These are phyloP conservation scores for Cyberlindnera mycetangii DNA, from an alignment of 805 yeast genomes.

Conservation along the genomic window DNA sequence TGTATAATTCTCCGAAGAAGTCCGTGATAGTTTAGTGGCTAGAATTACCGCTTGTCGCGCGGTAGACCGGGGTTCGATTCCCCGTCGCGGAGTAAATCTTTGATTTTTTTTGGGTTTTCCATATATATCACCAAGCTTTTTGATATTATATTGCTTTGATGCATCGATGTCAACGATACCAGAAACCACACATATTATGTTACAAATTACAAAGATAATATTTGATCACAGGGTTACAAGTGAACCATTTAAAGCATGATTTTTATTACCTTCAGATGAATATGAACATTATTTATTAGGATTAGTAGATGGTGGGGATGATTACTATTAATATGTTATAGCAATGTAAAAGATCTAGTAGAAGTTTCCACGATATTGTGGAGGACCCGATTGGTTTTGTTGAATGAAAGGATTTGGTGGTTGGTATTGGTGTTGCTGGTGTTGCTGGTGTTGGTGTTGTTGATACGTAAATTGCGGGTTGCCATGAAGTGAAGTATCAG, in stretches of 20 bases:
- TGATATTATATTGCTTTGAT: neutral
- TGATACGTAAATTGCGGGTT: too few species aligned
- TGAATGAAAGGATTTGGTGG: neutral
- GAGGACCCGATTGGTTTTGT: neutral
- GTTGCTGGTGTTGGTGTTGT: neutral
- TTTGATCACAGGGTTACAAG: too few species aligned
- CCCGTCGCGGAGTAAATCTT: conserved; percentile 27
- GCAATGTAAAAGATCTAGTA: neutral
- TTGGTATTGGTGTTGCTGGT: neutral
- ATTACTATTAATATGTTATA: too few species aligned
- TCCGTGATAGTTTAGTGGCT: conserved; percentile 29
- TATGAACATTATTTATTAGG: too few species aligned
- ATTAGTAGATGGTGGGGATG: too few species aligned
- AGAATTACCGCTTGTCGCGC: conserved; percentile 29
- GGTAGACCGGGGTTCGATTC: conserved; percentile 29
- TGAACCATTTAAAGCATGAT: too few species aligned
- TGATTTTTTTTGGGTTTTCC: too few species aligned
- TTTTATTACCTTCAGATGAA: too few species aligned
- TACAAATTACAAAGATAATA: too few species aligned
- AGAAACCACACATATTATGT: conserved; percentile 28
- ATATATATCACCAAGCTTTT: too few species aligned
- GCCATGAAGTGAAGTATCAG: too few species aligned
- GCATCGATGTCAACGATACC: neutral
- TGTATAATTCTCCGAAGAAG: too few species aligned
- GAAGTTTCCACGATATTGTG: neutral